These are phyloP conservation scores for Escovopsis weberi DNA, from an alignment of 2,329 filamentous ascomycete genomes.

Conservation along the genomic window DNA sequence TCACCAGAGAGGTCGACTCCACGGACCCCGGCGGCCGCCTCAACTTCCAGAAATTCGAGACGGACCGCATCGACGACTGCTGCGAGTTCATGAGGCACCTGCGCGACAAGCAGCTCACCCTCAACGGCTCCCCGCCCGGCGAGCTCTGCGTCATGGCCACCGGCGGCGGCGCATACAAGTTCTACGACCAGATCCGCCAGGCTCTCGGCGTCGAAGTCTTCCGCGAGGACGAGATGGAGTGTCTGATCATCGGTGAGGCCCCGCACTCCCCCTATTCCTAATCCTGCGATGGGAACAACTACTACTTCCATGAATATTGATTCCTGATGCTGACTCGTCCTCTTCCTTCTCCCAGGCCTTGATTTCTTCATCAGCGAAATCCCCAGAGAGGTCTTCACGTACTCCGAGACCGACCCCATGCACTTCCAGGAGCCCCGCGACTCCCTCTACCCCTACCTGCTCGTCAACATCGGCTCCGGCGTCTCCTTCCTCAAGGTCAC, in stretches of 20 bases:
- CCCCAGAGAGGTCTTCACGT: constrained; percentile 91
- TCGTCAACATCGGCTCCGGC: constrained; percentile 96
- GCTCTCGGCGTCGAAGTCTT: constrained; percentile 76
- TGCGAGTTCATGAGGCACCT: constrained; percentile 81
- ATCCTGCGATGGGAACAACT: neutral
- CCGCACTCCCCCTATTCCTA: neutral
- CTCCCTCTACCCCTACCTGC: constrained; percentile 81
- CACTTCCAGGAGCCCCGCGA: constrained; percentile 70
- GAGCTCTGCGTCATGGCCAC: constrained; percentile 90
- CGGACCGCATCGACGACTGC: constrained; percentile 83
- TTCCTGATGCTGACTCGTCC: too few species aligned
- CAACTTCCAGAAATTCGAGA: constrained; percentile 95
- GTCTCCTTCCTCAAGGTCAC: constrained; percentile 97
- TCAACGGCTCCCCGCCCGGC: constrained; percentile 56
- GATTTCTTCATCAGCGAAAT: constrained; percentile 99
- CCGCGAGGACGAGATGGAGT: constrained; percentile 97
- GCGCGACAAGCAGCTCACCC: constrained; percentile 63
- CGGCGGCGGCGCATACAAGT: constrained; percentile 91
- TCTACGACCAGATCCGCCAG: constrained; percentile 79
- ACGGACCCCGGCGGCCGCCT: constrained; percentile 73
- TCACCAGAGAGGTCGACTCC: constrained; percentile 72
- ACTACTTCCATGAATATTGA: neutral
- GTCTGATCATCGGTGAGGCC: constrained; percentile 73
- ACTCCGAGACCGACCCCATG: constrained; percentile 83
- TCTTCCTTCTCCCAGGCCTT: constrained; percentile 42